Conservation (phyloP, 805 yeast genomes). For the Sugiyamaella floridensis region DNA sequence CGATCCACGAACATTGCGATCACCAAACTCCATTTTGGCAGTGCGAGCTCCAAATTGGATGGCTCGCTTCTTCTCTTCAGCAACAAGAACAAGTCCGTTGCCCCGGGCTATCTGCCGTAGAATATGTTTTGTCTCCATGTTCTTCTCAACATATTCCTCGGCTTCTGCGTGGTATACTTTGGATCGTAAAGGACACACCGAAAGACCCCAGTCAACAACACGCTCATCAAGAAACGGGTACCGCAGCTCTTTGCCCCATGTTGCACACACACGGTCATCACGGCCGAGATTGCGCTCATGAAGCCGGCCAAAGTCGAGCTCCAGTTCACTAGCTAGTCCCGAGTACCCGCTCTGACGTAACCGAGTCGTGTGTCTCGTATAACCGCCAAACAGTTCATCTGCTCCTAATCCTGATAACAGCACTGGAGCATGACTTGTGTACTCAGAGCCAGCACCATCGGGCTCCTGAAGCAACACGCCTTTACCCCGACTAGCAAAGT, state of each 20-base stretch:
- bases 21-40: slow-evolving; percentile 84
- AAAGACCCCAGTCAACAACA: slow-evolving; percentile 40
- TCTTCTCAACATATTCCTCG: slow-evolving; percentile 7
- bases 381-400: slow-evolving; percentile 95
- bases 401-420: slow-evolving; percentile 93
- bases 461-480: slow-evolving; percentile 27
- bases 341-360: slow-evolving; percentile 33
- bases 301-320: slow-evolving; percentile 63
- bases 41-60: slow-evolving; percentile 94
- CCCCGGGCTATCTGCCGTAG: slow-evolving; percentile 55
- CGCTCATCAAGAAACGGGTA: slow-evolving; percentile 74
- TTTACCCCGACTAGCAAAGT: slow-evolving; percentile 69
- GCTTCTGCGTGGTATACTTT: slow-evolving; percentile 18
- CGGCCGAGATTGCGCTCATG: slow-evolving; percentile 79
- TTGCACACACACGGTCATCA: slow-evolving; percentile 81
- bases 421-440: slow-evolving; percentile 46
- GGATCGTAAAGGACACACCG: slow-evolving; percentile 32
- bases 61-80: slow-evolving; percentile 80
- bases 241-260: slow-evolving; percentile 84
- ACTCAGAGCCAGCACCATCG: slow-evolving; percentile 21
- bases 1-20: slow-evolving; percentile 71
- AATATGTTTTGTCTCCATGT: slow-evolving; percentile 42
- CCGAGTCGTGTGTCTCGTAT: slow-evolving; percentile 61
- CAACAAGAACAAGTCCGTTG: slow-evolving; percentile 45
- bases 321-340: slow-evolving; percentile 52